A percentile compares a stretch with the other conserved stretches of the same genome.
Evolutionary conservation across 495 filamentous ascomycete genomes (phyloP).

Genomic region (Beverwykella pulmonaria): DNA sequence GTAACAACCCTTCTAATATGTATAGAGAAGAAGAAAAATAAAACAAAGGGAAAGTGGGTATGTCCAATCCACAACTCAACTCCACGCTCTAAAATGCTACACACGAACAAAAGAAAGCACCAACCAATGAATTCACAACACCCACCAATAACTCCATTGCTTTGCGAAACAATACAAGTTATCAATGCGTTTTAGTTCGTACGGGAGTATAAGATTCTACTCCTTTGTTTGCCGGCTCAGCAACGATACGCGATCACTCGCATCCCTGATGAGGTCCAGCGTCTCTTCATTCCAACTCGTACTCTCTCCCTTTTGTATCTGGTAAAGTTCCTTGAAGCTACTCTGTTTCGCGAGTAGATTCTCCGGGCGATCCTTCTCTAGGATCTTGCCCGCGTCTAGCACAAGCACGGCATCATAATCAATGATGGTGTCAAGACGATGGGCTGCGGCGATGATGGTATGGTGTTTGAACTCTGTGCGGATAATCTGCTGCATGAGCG

Average conservation of each 20-base stretch:
- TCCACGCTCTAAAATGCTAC: background rate
- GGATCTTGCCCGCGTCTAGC: constrained; percentile 42
- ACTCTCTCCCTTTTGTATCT: constrained; percentile 21
- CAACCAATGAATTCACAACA: too few relatives aligned
- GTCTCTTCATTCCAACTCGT: constrained; percentile 1
- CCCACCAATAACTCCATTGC: too few relatives aligned
- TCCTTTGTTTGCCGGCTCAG: background rate
- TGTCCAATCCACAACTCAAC: background rate
- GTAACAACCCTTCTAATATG: too few relatives aligned
- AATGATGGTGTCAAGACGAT: constrained; percentile 46
- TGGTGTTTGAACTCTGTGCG: constrained; percentile 40
- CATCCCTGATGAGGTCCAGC: constrained; percentile 2
- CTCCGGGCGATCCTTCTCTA: constrained; percentile 41
- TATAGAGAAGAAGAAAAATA: background rate
- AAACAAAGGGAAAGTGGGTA: background rate
- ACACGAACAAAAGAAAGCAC: background rate
- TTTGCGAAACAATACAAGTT: too few relatives aligned
- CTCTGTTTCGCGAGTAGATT: constrained; percentile 3
- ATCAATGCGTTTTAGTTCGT: too few relatives aligned
- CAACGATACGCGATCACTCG: background rate
- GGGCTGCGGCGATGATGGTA: constrained; percentile 47
- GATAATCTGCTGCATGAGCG: constrained; percentile 45
- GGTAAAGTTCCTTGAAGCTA: constrained; percentile 22
- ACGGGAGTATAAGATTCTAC: background rate
- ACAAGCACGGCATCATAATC: constrained; percentile 48